A percentile compares a stretch with the other conserved stretches of the same genome.
Evolutionary conservation across 257 asterid genomes (phyloP).

Genomic region (Solanum neorickii): DNA sequence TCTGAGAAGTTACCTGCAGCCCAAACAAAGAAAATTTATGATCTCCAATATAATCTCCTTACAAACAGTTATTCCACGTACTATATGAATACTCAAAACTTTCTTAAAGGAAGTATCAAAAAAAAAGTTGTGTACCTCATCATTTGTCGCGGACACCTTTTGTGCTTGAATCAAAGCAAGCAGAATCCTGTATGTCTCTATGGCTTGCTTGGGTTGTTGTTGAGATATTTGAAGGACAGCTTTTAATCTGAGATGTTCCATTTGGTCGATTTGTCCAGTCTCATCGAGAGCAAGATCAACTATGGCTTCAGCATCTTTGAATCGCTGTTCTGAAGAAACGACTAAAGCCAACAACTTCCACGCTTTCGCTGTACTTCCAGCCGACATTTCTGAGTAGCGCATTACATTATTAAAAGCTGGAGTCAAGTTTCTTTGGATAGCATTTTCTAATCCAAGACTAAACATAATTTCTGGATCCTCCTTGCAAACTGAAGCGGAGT

Average conservation of each 20-base stretch:
- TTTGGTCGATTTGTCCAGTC: constrained; percentile 44
- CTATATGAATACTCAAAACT: background rate
- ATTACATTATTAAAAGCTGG: constrained; percentile 49
- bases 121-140: constrained; percentile 15
- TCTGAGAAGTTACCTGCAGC: constrained; percentile 27
- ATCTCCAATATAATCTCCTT: background rate
- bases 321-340: constrained; percentile 69
- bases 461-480: constrained; percentile 51
- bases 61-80: background rate
- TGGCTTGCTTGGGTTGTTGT: constrained; percentile 74
- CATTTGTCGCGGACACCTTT: constrained; percentile 1
- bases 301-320: constrained; percentile 61
- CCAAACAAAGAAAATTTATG: background rate
- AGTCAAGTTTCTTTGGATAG: constrained; percentile 54
- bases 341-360: constrained; percentile 71
- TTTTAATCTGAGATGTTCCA: constrained; percentile 68
- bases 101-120: background rate
- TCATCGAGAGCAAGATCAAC: constrained; percentile 75
- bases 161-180: constrained; percentile 58
- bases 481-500: constrained; percentile 11
- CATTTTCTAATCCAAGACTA: constrained; percentile 55
- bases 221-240: constrained; percentile 58
- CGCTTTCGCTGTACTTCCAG: constrained; percentile 47
- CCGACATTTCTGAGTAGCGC: constrained; percentile 35
- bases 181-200: constrained; percentile 62